Conservation (phyloP, 208 protist genomes). For the Crithidia mellificae region DNA sequence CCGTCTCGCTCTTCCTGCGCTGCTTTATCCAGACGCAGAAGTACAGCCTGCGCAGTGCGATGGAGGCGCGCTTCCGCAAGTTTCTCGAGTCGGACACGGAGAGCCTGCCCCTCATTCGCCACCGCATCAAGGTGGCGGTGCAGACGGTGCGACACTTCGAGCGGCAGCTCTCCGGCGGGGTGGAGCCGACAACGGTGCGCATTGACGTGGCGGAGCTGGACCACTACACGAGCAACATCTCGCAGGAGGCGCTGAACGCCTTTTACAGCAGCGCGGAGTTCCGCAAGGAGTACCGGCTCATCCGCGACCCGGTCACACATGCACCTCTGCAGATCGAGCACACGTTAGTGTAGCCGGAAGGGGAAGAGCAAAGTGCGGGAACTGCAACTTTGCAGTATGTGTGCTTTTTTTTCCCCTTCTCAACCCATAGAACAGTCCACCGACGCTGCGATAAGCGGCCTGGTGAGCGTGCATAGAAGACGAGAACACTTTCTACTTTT, state of each 20-base stretch:
- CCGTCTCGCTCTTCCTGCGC: conserved; percentile 97
- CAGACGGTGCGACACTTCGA: conserved; percentile 83
- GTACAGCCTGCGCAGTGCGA: conserved; percentile 87
- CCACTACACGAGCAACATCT: conserved; percentile 82
- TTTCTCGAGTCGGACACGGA: conserved; percentile 88
- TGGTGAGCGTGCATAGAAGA: too few species aligned
- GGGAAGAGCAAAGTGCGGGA: too few species aligned
- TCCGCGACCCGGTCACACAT: conserved; percentile 76
- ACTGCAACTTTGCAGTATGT: too few species aligned
- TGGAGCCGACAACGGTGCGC: conserved; percentile 76
- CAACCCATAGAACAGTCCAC: too few species aligned
- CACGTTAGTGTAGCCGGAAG: conserved; percentile 29
- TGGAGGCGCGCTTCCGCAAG: conserved; percentile 85
- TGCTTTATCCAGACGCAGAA: conserved; percentile 98
- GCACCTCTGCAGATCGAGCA: conserved; percentile 82
- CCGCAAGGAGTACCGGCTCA: conserved; percentile 75
- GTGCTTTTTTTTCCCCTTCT: too few species aligned
- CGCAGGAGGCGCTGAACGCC: conserved; percentile 72
- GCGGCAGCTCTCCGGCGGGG: conserved; percentile 74
- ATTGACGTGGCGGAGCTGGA: conserved; percentile 82
- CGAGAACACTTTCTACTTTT: background rate
- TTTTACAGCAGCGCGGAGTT: conserved; percentile 87
- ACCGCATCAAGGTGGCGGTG: conserved; percentile 84
- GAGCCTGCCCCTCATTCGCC: conserved; percentile 84
- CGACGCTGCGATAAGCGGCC: too few species aligned